Conservation (phyloP, 108 stramenopile species). For the Nitzschia inconspicua region DNA sequence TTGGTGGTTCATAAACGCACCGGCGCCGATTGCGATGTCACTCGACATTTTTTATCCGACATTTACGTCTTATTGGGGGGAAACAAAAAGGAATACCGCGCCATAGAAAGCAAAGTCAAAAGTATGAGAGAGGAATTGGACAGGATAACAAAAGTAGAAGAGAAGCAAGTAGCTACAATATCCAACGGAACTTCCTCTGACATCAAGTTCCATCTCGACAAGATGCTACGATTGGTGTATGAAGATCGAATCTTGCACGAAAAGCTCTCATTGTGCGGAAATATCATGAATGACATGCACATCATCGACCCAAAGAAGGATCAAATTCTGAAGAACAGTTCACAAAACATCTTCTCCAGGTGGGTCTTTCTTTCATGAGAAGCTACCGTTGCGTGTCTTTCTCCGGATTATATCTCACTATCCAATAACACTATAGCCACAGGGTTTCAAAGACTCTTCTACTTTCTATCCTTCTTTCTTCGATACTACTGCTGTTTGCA, state of each 20-base stretch:
- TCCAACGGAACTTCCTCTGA: not conserved
- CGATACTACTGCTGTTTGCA: too few species aligned
- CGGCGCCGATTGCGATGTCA: slow-evolving; percentile 33
- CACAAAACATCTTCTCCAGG: too few species aligned
- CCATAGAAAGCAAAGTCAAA: slow-evolving; percentile 15
- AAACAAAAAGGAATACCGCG: slow-evolving; percentile 1
- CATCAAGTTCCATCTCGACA: slow-evolving; percentile 13
- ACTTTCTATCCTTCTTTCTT: too few species aligned
- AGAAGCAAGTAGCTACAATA: not conserved
- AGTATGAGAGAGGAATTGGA: slow-evolving; percentile 26
- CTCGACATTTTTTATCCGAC: slow-evolving; percentile 38
- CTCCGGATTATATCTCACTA: too few species aligned
- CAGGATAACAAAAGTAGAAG: slow-evolving; percentile 17
- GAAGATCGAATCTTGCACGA: slow-evolving; percentile 38
- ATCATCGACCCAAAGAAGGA: too few species aligned
- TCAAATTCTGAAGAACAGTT: too few species aligned
- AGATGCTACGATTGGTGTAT: slow-evolving; percentile 26
- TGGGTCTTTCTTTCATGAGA: too few species aligned
- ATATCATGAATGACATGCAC: too few species aligned
- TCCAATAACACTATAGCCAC: too few species aligned
- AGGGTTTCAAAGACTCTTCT: too few species aligned
- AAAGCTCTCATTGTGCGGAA: slow-evolving; percentile 2
- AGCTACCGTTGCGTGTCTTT: too few species aligned
- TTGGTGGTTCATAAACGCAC: slow-evolving; percentile 70
- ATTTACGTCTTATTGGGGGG: slow-evolving; percentile 31